Evolutionary conservation across 1,284 basidiomycete genomes (phyloP).

Genomic region (Cerioporus squamosus): DNA sequence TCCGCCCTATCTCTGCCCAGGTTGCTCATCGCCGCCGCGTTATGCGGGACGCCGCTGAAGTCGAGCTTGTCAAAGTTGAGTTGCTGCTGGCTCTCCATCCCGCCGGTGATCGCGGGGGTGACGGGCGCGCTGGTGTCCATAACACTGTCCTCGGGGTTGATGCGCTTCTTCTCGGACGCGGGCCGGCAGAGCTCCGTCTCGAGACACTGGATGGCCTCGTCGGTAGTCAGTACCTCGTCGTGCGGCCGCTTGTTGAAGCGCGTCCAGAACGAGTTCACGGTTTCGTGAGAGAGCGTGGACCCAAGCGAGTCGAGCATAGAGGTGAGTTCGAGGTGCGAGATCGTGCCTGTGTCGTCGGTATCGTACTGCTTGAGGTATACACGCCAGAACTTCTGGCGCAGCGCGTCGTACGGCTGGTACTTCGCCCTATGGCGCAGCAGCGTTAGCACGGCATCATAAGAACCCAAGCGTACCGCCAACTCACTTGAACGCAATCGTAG

Average conservation of each 20-base stretch:
- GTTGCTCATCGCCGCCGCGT: slow-evolving; percentile 21
- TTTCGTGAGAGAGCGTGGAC: slow-evolving; percentile 85
- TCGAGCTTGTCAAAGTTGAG: slow-evolving; percentile 60
- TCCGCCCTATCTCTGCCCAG: not conserved
- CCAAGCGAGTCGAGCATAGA: slow-evolving; percentile 98
- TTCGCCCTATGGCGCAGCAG: slow-evolving; percentile 65
- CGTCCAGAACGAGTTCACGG: slow-evolving; percentile 83
- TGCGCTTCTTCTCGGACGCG: slow-evolving; percentile 67
- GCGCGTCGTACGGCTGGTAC: slow-evolving; percentile 92
- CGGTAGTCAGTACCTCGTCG: slow-evolving; percentile 76
- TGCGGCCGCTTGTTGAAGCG: slow-evolving; percentile 70
- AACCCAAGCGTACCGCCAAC: slow-evolving; percentile 30
- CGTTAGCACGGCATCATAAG: not conserved
- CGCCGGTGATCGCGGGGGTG: slow-evolving; percentile 49
- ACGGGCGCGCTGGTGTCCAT: slow-evolving; percentile 45
- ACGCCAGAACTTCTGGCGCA: slow-evolving; percentile 91
- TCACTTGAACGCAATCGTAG: slow-evolving; percentile 65
- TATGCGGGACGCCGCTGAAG: slow-evolving; percentile 61
- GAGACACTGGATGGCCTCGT: slow-evolving; percentile 80
- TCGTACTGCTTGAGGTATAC: slow-evolving; percentile 93
- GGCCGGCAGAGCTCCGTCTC: slow-evolving; percentile 82
- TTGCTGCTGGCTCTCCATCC: slow-evolving; percentile 36
- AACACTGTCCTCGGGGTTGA: slow-evolving; percentile 44
- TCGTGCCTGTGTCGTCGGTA: slow-evolving; percentile 77
- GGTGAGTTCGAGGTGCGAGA: slow-evolving; percentile 88